Evolutionary conservation across 1,284 basidiomycete genomes (phyloP).

Genomic region (Leccinum huronense): DNA sequence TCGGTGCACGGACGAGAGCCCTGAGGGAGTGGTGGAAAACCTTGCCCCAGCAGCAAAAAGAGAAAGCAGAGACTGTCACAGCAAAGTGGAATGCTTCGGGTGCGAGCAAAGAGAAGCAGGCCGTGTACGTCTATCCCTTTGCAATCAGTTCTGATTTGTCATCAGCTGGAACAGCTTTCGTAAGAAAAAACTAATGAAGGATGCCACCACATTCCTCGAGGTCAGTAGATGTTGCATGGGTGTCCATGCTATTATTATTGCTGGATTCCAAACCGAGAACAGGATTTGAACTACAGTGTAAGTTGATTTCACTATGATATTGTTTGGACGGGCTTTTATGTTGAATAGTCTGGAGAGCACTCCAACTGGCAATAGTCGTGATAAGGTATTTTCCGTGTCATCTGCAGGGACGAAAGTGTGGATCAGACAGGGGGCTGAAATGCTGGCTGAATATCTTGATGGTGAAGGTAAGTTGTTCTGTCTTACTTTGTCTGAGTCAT

Average conservation of each 20-base stretch:
- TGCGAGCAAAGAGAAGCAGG: slow-evolving; percentile 1
- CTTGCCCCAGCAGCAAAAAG: neutral
- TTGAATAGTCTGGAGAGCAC: neutral
- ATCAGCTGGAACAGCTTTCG: neutral
- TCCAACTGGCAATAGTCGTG: neutral
- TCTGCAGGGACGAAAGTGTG: neutral
- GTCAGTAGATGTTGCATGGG: neutral
- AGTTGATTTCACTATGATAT: neutral
- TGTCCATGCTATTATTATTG: neutral
- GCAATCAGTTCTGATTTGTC: neutral
- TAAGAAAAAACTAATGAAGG: neutral
- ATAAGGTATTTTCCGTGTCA: neutral
- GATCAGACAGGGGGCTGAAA: neutral
- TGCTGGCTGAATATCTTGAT: neutral
- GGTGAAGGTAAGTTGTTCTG: neutral
- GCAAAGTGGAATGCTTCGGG: neutral
- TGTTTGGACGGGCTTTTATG: neutral
- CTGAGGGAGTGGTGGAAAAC: neutral
- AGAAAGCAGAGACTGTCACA: neutral
- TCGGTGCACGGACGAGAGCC: neutral
- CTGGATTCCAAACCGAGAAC: neutral
- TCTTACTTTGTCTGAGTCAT: neutral
- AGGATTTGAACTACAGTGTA: neutral
- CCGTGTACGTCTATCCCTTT: neutral
- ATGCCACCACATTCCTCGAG: neutral